Evolutionary conservation across 2,329 filamentous ascomycete genomes (phyloP).

Genomic region (Clarireedia monteithiana): DNA sequence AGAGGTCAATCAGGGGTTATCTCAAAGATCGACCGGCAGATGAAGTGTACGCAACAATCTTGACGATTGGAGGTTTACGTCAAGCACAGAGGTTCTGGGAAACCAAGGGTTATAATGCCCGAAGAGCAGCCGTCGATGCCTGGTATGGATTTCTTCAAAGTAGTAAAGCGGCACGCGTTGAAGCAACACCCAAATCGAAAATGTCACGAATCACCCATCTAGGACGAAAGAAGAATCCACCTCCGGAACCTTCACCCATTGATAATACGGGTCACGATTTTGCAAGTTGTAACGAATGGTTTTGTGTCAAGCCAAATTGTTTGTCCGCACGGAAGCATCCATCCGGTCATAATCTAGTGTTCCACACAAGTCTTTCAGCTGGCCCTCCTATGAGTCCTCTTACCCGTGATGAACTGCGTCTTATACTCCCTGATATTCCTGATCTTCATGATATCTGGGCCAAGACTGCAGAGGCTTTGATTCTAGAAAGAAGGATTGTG

Average conservation of each 20-base stretch:
- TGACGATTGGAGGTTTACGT: slow-evolving; percentile 53
- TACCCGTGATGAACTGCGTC: slow-evolving; percentile 40
- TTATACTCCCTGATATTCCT: slow-evolving; percentile 48
- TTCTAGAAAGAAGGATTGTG: slow-evolving; percentile 52
- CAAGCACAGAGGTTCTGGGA: slow-evolving; percentile 60
- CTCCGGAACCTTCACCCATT: neutral
- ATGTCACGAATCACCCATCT: slow-evolving; percentile 40
- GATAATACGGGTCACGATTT: slow-evolving; percentile 18
- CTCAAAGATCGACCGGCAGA: slow-evolving; percentile 54
- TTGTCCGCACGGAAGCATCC: slow-evolving; percentile 18
- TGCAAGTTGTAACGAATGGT: slow-evolving; percentile 28
- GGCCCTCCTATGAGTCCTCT: slow-evolving; percentile 56
- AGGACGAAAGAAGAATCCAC: slow-evolving; percentile 44
- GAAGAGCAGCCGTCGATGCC: slow-evolving; percentile 49
- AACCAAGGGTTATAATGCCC: slow-evolving; percentile 56
- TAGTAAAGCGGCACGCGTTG: slow-evolving; percentile 27
- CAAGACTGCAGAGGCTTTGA: slow-evolving; percentile 54
- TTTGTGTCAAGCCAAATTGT: slow-evolving; percentile 28
- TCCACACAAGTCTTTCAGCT: slow-evolving; percentile 50
- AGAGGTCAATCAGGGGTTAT: slow-evolving; percentile 56
- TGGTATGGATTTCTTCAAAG: slow-evolving; percentile 49
- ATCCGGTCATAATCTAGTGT: slow-evolving; percentile 38
- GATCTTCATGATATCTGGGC: slow-evolving; percentile 53
- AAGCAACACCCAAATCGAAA: slow-evolving; percentile 40
- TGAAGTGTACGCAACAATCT: slow-evolving; percentile 52